Conservation (phyloP, 2,329 filamentous ascomycete genomes). For the Trichoderma sp. region DNA sequence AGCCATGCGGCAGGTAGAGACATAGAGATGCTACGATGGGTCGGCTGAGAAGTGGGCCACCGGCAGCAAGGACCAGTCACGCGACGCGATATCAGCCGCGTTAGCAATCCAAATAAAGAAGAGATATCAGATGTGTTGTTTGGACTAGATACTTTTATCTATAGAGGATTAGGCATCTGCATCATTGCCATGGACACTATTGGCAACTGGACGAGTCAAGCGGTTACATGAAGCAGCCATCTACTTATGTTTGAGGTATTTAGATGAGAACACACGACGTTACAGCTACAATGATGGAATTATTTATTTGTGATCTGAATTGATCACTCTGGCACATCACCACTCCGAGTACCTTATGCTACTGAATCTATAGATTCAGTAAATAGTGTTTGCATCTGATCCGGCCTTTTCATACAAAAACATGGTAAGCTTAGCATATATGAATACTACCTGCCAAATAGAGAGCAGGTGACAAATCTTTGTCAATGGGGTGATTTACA, state of each 20-base stretch:
- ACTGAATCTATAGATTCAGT: background rate
- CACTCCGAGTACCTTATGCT: background rate
- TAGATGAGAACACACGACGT: background rate
- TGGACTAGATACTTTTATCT: no score
- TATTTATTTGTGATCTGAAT: background rate
- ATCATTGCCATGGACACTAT: background rate
- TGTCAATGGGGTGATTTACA: background rate
- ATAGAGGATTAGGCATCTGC: background rate
- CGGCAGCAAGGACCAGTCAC: background rate
- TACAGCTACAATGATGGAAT: background rate
- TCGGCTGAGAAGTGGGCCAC: background rate
- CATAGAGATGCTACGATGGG: conserved; percentile 12
- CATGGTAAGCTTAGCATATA: background rate
- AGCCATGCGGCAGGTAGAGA: background rate
- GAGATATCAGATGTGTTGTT: background rate
- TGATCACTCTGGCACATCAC: background rate
- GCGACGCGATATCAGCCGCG: background rate
- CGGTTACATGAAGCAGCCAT: background rate
- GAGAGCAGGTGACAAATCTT: background rate
- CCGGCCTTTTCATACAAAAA: background rate
- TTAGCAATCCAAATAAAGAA: background rate
- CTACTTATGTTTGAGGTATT: background rate
- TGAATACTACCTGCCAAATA: background rate
- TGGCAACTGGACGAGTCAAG: background rate
- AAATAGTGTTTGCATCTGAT: background rate